Evolutionary conservation across 2,329 filamentous ascomycete species (phyloP).

Genomic region (Colletotrichum sp.): DNA sequence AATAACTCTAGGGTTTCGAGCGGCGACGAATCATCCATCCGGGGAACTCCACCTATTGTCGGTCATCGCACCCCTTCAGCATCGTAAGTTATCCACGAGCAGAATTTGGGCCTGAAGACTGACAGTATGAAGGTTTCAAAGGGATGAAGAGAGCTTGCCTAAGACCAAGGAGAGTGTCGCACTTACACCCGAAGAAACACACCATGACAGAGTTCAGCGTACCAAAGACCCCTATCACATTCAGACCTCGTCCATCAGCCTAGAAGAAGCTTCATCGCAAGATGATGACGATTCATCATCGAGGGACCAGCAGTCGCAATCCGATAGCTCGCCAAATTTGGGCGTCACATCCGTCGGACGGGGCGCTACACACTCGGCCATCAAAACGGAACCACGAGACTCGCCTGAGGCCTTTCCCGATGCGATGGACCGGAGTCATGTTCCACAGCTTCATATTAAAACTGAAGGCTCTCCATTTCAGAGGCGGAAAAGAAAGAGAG

Average conservation of each 20-base stretch:
- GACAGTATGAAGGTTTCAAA: not conserved
- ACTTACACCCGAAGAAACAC: not conserved
- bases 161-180: not conserved
- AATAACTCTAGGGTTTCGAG: not conserved
- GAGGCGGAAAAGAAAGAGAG: not conserved
- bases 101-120: not conserved
- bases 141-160: not conserved
- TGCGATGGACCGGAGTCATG: not conserved
- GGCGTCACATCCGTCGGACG: not conserved
- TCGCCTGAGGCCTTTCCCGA: not conserved
- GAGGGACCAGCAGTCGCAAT: not conserved
- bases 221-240: not conserved
- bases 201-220: not conserved
- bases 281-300: not conserved
- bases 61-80: not conserved
- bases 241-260: not conserved
- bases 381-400: not conserved
- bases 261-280: not conserved
- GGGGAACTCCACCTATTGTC: not conserved
- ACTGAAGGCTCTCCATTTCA: not conserved
- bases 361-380: not conserved
- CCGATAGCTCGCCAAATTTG: not conserved
- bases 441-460: not conserved
- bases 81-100: not conserved
- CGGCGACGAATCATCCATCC: not conserved